Percentiles rank a stretch among this genome's conserved stretches.
phyloP scores from a whole-genome alignment of 1,284 basidiomycete species.

The Marasmius sp. region DNA sequence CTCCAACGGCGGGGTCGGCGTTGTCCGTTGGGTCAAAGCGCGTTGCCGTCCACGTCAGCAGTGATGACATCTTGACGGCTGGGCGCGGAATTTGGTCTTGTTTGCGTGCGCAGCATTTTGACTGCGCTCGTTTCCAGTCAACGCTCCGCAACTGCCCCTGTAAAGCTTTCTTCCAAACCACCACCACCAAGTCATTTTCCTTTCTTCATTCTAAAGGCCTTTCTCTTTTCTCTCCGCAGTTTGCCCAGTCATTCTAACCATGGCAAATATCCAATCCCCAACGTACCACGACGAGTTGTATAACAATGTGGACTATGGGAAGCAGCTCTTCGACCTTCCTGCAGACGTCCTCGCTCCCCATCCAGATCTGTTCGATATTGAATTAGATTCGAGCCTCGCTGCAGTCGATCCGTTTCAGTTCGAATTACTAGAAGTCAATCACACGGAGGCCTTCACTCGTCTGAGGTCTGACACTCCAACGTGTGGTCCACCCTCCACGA shows the following conservation, averaged over 20 bases:
- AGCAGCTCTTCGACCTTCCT: slow-evolving; percentile 62
- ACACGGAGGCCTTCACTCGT: slow-evolving; percentile 61
- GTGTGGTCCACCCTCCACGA: slow-evolving; percentile 71
- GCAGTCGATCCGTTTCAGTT: slow-evolving; percentile 62
- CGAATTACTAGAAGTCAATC: slow-evolving; percentile 61
- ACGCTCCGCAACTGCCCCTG: too few species aligned
- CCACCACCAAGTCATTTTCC: neutral
- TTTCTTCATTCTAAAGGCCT: neutral
- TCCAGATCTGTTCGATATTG: slow-evolving; percentile 78
- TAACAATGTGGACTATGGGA: slow-evolving; percentile 7
- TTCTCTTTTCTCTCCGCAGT: neutral
- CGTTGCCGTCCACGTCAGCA: neutral
- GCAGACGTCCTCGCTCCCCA: slow-evolving; percentile 66
- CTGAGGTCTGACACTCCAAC: slow-evolving; percentile 61
- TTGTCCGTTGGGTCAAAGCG: neutral
- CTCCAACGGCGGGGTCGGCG: too few species aligned
- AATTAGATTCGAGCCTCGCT: slow-evolving; percentile 70
- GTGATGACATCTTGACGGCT: neutral
- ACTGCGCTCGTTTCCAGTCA: too few species aligned
- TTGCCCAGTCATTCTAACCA: slow-evolving; percentile 2
- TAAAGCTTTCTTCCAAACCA: neutral
- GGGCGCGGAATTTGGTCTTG: neutral
- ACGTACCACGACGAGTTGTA: slow-evolving; percentile 7
- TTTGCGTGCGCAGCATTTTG: too few species aligned
- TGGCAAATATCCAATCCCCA: slow-evolving; percentile 8